Percentiles rank a stretch among this genome's conserved stretches.
Conservation (phyloP, 352 stramenopile genomes). For the Phytopythium oedochilum region DNA sequence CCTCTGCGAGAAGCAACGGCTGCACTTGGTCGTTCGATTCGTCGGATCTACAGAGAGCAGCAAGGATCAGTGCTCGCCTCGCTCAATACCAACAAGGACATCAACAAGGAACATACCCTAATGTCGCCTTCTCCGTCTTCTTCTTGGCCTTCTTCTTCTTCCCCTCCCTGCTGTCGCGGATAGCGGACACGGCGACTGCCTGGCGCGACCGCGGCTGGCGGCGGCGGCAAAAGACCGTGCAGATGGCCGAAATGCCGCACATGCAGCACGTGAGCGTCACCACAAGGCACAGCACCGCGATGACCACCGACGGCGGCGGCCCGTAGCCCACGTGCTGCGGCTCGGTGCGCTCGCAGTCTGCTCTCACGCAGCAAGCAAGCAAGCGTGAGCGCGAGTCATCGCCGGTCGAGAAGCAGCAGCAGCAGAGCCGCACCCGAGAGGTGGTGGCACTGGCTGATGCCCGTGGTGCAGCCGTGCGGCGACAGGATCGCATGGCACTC, state of each 20-base stretch:
- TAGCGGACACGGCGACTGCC: slow-evolving; percentile 11
- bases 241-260: slow-evolving; percentile 73
- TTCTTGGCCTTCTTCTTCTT: slow-evolving; percentile 25
- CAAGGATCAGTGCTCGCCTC: background rate
- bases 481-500: slow-evolving; percentile 80
- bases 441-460: slow-evolving; percentile 78
- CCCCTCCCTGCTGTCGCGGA: slow-evolving; percentile 15
- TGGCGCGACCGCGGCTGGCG: slow-evolving; percentile 15
- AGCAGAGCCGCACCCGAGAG: slow-evolving; percentile 59
- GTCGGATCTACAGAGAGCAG: background rate
- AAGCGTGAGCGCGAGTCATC: background rate
- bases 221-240: slow-evolving; percentile 56
- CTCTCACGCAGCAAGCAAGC: background rate
- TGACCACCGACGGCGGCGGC: slow-evolving; percentile 73
- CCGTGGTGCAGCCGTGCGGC: slow-evolving; percentile 50
- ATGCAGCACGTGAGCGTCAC: slow-evolving; percentile 81
- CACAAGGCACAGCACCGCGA: slow-evolving; percentile 78
- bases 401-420: too few relatives aligned
- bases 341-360: slow-evolving; percentile 71
- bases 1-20: slow-evolving; percentile 43
- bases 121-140: slow-evolving; percentile 12
- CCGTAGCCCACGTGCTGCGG: slow-evolving; percentile 81
- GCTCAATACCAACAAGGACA: background rate
- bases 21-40: slow-evolving; percentile 26
- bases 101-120: slow-evolving; percentile 2